phyloP scores from a whole-genome alignment of 2,329 filamentous ascomycete species.

The Colletotrichum kahawae region DNA sequence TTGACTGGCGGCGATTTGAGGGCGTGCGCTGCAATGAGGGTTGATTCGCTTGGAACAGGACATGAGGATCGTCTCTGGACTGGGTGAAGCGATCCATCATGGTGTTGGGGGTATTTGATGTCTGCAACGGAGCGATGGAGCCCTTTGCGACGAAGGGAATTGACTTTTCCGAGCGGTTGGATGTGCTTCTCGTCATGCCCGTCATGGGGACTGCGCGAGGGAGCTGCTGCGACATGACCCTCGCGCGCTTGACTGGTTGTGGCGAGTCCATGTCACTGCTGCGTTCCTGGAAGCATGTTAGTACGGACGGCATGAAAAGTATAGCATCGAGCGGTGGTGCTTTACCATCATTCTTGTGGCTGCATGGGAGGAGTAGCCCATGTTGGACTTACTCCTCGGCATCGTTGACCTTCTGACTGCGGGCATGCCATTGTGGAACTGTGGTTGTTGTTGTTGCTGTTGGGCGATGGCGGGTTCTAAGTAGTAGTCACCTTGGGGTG shows the following conservation, averaged over 20 bases:
- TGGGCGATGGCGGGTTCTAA: constrained; percentile 8
- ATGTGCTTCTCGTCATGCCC: constrained; percentile 39
- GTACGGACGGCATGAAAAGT: neutral
- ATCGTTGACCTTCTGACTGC: constrained; percentile 5
- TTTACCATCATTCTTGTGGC: constrained; percentile 19
- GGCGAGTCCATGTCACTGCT: constrained; percentile 25
- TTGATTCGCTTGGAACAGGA: constrained; percentile 18
- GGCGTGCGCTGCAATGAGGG: constrained; percentile 28
- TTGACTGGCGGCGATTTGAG: constrained; percentile 28
- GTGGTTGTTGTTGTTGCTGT: neutral
- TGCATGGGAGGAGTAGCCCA: constrained; percentile 13
- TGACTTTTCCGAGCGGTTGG: constrained; percentile 43
- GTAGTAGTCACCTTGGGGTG: constrained; percentile 11
- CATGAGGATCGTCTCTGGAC: constrained; percentile 35
- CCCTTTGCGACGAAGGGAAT: constrained; percentile 42
- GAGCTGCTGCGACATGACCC: constrained; percentile 39
- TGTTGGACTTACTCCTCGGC: constrained; percentile 23
- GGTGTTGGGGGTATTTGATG: constrained; percentile 24
- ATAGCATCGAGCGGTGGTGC: neutral
- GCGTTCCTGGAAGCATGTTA: constrained; percentile 27
- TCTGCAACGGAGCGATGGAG: constrained; percentile 37
- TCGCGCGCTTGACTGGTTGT: constrained; percentile 35
- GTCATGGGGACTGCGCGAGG: constrained; percentile 18
- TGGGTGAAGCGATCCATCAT: constrained; percentile 34
- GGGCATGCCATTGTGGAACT: constrained; percentile 6